Base-by-base conservation (phyloP, 345 rosid species). In the Arabidopsis suecica region DNA sequence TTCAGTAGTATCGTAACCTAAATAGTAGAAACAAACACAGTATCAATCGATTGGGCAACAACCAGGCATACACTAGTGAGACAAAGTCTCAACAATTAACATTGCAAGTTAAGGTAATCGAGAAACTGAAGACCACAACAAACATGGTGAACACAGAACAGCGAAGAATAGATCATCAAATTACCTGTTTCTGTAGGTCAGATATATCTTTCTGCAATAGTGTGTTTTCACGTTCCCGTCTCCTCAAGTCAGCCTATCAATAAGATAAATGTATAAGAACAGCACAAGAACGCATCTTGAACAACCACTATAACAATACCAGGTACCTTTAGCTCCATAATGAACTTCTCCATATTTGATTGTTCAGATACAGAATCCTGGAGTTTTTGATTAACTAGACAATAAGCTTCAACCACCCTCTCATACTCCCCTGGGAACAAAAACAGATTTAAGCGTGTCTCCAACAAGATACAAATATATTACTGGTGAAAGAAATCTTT, bases 1-100 rank as follows among this genome's bases (percentile, higher is more conserved):
- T 91, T 94, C 45, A 94, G 88, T 54, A 94, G 97, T 72, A 94
- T 65, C 1, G 98, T 88, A 63, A 94, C 95, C 98, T 94, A 81
- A 34, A 75, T 36, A 59, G 74, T 70, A 60, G 37, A 72, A 44
- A 68, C 67, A 65, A 51, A 45, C 62, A 76, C 63, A 32, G 36
- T 25, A 72, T 16, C 74, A 67, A 28, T 61, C 66, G 36, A 78
- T 72, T 44, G 51, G 50, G 63, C 38, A 71, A 65, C 41, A 71
- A 25, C 72, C 42, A 77, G 28, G 61, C n/a, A 22, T 20, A 54
- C 45, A 70, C 45, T 44, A 16, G 49, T 45, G 44, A 55, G 60
- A 28, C 61, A 61, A 68, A 61, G 22, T 25, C 42, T 42, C 11
- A 45, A 72, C 38, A 10, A 69, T 37, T 25, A 69, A 38, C 47